These are phyloP conservation scores for Tolypocladium sp. DNA, from an alignment of 2,329 filamentous ascomycete species.

Conservation along the genomic window DNA sequence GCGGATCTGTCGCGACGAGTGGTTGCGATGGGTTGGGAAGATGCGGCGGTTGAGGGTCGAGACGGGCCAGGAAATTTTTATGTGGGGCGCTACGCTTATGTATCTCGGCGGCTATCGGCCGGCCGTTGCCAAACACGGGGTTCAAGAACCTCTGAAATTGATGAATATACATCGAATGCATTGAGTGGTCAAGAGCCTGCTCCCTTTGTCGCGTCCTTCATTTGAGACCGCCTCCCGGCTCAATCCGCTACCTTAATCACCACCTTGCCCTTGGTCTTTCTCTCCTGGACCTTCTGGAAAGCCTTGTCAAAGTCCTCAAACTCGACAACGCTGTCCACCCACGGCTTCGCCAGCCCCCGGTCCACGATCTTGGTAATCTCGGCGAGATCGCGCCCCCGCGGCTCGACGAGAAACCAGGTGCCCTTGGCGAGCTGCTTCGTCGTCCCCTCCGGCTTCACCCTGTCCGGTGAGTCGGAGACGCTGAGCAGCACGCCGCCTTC, in stretches of 20 bases:
- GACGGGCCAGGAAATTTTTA: background rate
- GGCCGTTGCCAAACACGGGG: background rate
- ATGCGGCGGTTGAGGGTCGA: background rate
- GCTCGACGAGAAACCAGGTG: conserved; percentile 27
- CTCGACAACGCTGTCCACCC: conserved; percentile 28
- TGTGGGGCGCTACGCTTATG: background rate
- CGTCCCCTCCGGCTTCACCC: conserved; percentile 17
- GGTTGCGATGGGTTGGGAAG: background rate
- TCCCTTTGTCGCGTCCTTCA: too few relatives aligned
- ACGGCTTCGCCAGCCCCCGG: conserved; percentile 18
- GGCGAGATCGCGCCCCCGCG: conserved; percentile 22
- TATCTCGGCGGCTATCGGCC: background rate
- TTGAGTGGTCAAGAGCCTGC: too few relatives aligned
- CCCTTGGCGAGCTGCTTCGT: conserved; percentile 18
- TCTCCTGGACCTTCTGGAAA: conserved; percentile 24
- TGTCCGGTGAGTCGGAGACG: conserved; percentile 19
- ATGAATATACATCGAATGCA: too few relatives aligned
- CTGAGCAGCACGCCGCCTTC: conserved; percentile 23
- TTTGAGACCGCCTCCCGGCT: too few relatives aligned
- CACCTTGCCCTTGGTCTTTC: conserved; percentile 27
- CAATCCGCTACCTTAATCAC: conserved; percentile 21
- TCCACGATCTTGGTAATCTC: conserved; percentile 24
- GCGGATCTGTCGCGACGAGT: background rate
- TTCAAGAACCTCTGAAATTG: too few relatives aligned
- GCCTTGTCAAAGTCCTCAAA: conserved; percentile 28